Evolutionary conservation across 164 flowering plant species (phyloP).

Genomic region (Aristolochia contorta): DNA sequence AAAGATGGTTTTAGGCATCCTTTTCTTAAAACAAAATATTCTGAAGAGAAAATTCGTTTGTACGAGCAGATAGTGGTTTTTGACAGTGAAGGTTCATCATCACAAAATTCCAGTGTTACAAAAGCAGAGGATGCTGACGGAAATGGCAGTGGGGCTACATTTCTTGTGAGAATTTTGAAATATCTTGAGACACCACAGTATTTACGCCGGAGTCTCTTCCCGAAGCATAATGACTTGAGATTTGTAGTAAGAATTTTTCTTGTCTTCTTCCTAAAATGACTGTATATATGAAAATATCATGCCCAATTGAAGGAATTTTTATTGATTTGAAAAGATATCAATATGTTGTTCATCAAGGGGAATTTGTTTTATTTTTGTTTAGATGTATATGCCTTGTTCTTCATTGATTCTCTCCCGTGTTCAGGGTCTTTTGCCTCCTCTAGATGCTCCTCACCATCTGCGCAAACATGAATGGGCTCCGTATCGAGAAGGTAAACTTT

Average conservation of each 20-base stretch:
- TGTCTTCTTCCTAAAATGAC: neutral
- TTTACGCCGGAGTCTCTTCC: constrained; percentile 67
- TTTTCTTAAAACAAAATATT: neutral
- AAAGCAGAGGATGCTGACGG: constrained; percentile 27
- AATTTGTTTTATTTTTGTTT: neutral
- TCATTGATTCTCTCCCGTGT: constrained; percentile 7
- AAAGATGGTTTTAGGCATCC: neutral
- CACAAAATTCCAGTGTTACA: constrained; percentile 20
- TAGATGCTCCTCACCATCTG: constrained; percentile 97
- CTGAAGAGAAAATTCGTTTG: neutral
- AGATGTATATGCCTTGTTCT: neutral
- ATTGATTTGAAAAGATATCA: neutral
- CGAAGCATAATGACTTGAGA: constrained; percentile 66
- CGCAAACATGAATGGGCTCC: constrained; percentile 97
- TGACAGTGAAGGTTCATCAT: constrained; percentile 43
- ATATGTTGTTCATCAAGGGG: neutral
- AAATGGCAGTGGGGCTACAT: constrained; percentile 65
- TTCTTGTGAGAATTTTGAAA: constrained; percentile 64
- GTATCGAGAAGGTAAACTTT: constrained; percentile 71
- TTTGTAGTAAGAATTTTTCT: constrained; percentile 50
- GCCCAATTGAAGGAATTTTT: neutral
- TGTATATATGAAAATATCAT: neutral
- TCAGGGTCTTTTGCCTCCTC: constrained; percentile 93
- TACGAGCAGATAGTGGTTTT: constrained; percentile 64
- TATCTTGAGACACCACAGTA: constrained; percentile 99